Evolutionary conservation across 2,329 filamentous ascomycete genomes (phyloP).

Genomic region (Fusarium sp.): DNA sequence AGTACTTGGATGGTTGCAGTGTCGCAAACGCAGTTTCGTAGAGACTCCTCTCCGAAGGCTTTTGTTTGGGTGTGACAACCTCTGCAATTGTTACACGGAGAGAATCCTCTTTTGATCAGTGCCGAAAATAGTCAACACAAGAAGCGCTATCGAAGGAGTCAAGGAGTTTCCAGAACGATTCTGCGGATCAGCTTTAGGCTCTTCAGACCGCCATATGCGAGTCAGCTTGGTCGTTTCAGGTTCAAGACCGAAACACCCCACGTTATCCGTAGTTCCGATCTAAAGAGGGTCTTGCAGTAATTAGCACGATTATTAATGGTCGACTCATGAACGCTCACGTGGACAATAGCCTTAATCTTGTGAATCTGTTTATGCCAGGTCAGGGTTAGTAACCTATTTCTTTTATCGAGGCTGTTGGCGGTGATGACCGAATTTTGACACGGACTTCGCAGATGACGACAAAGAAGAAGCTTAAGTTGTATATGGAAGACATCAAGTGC

Average conservation of each 20-base stretch:
- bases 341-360: background rate
- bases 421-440: background rate
- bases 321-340: constrained; percentile 1
- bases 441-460: too few species aligned
- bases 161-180: constrained; percentile 31
- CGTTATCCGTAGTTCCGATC: constrained; percentile 16
- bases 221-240: constrained; percentile 35
- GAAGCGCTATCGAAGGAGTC: constrained; percentile 12
- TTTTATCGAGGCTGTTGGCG: background rate
- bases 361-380: background rate
- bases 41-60: constrained; percentile 1
- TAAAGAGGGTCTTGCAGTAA: constrained; percentile 5
- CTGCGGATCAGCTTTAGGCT: background rate
- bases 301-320: constrained; percentile 2
- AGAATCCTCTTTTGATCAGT: background rate
- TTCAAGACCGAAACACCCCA: constrained; percentile 28
- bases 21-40: constrained; percentile 12
- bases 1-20: background rate
- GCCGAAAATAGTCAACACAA: background rate
- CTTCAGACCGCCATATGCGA: constrained; percentile 27
- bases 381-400: background rate
- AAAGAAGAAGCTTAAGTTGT: background rate
- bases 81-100: constrained; percentile 2
- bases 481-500: background rate
- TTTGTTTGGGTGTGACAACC: constrained; percentile 3